Conservation (phyloP, 805 yeast species). For the Candida takata region DNA sequence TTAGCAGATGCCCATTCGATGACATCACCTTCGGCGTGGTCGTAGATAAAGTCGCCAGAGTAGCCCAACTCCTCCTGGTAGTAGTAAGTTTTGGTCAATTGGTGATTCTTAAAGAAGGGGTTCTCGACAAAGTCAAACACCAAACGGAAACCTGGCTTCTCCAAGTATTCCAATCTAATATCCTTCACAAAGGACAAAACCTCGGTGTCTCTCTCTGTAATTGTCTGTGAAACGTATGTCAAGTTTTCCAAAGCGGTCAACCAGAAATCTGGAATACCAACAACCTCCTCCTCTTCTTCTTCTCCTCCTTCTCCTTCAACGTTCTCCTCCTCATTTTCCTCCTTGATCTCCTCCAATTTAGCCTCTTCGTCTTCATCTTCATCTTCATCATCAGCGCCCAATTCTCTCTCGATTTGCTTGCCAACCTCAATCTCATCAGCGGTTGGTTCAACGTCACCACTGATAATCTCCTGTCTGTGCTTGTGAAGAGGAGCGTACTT, state of each 20-base stretch:
- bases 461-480: constrained; percentile 63
- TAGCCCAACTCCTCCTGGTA: constrained; percentile 92
- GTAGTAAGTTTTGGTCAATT: constrained; percentile 78
- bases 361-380: constrained; percentile 33
- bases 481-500: constrained; percentile 72
- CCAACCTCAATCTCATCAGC: constrained; percentile 75
- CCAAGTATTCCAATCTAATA: constrained; percentile 71
- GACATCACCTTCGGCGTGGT: constrained; percentile 87
- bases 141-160: constrained; percentile 82
- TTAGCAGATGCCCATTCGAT: constrained; percentile 81
- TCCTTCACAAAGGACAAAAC: constrained; percentile 64
- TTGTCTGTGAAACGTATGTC: constrained; percentile 70
- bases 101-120: constrained; percentile 67
- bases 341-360: constrained; percentile 17
- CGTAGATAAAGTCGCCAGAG: constrained; percentile 94
- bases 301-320: constrained; percentile 37
- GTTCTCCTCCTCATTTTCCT: constrained; percentile 35
- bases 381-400: constrained; percentile 38
- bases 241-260: constrained; percentile 89
- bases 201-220: constrained; percentile 85
- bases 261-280: constrained; percentile 95
- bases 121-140: constrained; percentile 74
- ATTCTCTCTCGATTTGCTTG: constrained; percentile 55
- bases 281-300: constrained; percentile 37
- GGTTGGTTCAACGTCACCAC: constrained; percentile 72